Percentiles rank a stretch among this genome's conserved stretches.
These are phyloP conservation scores for Penicillium roqueforti DNA, from an alignment of 495 filamentous ascomycete species.

Conservation along the genomic window DNA sequence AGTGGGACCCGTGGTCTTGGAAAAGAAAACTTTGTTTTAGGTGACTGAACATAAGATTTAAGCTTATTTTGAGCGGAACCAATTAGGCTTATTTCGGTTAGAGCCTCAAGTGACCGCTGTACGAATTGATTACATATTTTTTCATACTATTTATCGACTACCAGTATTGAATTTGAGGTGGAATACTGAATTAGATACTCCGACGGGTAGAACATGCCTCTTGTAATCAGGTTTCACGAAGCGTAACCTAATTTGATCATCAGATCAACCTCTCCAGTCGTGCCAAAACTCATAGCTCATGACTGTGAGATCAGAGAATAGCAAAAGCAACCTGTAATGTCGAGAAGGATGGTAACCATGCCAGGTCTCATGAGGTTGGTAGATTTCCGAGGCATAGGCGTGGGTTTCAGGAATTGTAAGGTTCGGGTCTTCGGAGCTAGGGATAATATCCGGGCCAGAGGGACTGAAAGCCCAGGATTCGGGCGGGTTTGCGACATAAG, in stretches of 20 bases:
- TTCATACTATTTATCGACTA: background rate
- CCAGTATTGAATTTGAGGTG: background rate
- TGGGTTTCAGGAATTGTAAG: slow-evolving; percentile 39
- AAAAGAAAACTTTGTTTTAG: background rate
- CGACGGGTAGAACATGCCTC: background rate
- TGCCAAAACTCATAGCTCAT: slow-evolving; percentile 76
- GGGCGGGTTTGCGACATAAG: background rate
- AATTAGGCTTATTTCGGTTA: background rate
- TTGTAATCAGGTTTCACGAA: background rate
- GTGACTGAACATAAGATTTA: background rate
- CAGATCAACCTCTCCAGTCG: slow-evolving; percentile 27
- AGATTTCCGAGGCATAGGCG: slow-evolving; percentile 33
- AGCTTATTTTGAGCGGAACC: background rate
- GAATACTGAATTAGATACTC: background rate
- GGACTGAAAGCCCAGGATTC: background rate
- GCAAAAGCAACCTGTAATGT: slow-evolving; percentile 67
- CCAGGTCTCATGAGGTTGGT: slow-evolving; percentile 39
- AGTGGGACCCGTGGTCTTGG: background rate
- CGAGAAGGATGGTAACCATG: slow-evolving; percentile 40
- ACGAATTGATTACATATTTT: background rate
- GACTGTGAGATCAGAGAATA: slow-evolving; percentile 71
- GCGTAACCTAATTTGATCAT: background rate
- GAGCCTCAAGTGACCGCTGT: background rate
- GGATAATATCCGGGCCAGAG: background rate
- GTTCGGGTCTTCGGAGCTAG: background rate